Evolutionary conservation across 1,284 basidiomycete species (phyloP), one percentile per base, ranked within the genome.

Genomic region (Schizophyllum amplum): DNA sequence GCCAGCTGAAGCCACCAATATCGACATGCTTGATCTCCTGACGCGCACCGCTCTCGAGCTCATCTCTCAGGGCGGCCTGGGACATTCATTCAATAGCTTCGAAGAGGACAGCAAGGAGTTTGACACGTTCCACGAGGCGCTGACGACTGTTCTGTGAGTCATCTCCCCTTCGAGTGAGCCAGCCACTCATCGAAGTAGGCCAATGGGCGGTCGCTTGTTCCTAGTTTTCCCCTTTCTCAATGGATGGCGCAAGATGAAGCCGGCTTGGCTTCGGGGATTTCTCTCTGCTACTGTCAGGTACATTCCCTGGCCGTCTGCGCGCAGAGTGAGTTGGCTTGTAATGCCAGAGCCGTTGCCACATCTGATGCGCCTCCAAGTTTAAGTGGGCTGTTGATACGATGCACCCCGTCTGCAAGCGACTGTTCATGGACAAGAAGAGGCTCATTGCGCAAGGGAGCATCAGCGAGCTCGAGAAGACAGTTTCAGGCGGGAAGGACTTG

Each of bases 1-100:
- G 4, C 51, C 63, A 17, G 13, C 11, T 9, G 33, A 42, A 2
- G 52, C 63, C 6, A 66, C 68, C 46, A 49, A 54, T 47, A 55
- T 75, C 26, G 69, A 76, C 54, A 59, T 75, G 22, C 62, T 73
- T 24, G 63, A 66, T 23, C 70, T 67, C 59, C 66, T 73, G 55
- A 67, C 68, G 21, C 69, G 72, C 13, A 66, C 70, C 1, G 68
- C 73, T 0, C 67, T 76, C 27, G 75, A 76, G 60, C 64, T 75
- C 25, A 68, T 75, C 56, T 69, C 71, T 5, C 71, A 72, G 52
- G 72, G 68, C 9, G 73, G 71, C 1, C 61, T 75, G 1, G 73
- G 72, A 1, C 68, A 74, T 56, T 71, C 72, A 6, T 75, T 75
- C 65, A 66, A 72, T 52, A 65, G 69, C 21, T 64, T 73, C 25